Conservation (phyloP, 2,329 filamentous ascomycete species). For the Alternaria sp. region DNA sequence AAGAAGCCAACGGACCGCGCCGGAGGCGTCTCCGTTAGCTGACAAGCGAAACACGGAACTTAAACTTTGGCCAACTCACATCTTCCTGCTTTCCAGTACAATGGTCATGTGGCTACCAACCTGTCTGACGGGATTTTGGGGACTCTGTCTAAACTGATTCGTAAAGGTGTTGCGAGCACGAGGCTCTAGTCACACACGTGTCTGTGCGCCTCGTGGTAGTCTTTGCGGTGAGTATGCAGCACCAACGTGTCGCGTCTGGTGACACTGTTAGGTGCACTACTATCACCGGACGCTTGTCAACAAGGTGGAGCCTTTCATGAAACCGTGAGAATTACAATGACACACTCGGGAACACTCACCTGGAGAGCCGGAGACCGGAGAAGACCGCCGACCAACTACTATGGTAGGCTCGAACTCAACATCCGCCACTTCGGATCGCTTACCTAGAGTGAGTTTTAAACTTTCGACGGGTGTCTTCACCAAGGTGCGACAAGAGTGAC, state of each 20-base stretch:
- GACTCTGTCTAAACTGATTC: background rate
- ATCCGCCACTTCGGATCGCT: background rate
- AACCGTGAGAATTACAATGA: background rate
- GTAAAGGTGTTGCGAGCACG: background rate
- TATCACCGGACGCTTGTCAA: background rate
- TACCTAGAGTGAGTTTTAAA: background rate
- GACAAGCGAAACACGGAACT: slow-evolving; percentile 12
- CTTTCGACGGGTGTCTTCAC: background rate
- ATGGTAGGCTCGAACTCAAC: background rate
- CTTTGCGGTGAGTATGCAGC: background rate
- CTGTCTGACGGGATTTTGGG: slow-evolving; percentile 1
- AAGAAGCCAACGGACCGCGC: slow-evolving; percentile 16
- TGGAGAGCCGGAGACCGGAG: background rate
- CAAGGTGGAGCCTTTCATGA: background rate
- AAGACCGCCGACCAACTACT: background rate
- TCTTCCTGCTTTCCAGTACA: slow-evolving; percentile 13
- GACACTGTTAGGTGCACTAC: background rate
- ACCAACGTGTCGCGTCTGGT: background rate
- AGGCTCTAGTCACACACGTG: background rate
- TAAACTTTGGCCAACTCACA: background rate
- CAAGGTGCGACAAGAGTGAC: background rate
- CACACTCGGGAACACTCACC: background rate
- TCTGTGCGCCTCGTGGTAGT: background rate
- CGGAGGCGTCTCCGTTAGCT: slow-evolving; percentile 27
- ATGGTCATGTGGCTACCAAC: slow-evolving; percentile 18